Evolutionary conservation across 148 eudicot genomes (phyloP), one percentile per base, ranked within the genome.

Genomic region (Rhododendron molle): DNA sequence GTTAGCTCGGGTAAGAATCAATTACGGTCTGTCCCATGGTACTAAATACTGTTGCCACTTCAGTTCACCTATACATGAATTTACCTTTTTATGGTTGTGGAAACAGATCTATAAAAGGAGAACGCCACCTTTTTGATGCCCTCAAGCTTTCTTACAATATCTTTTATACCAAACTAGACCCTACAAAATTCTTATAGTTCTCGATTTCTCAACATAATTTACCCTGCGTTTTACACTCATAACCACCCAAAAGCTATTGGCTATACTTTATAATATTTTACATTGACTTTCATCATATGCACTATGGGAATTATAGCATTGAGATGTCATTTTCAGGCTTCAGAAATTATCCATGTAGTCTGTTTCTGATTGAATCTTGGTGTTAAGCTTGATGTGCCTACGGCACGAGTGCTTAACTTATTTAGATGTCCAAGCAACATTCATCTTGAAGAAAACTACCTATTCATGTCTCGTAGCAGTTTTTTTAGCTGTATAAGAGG

Each of bases 1-100:
- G 90, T 88, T 97, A 91, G 98, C 99, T 85, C 94, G 99, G 94
- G 99, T 97, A 93, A 92, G 93, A 72, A 76, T 85, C 67, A 15
- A 83, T 44, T 9, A n/a, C 72, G 20, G 72, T 62, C 8, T 73
- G 82, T 77, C 56, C 52, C 4, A 2, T 43, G 14, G 76, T 36
- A 67, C 50, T 13, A 49, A 34, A 54, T 54, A 38, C n/a, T 73
- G 44, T 46, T 14, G 14, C 16, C 81, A 46, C 54, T 44, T 78
- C 32, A 46, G 49, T 40, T 44, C 32, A 56, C 12, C 71, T 13
- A 32, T 32, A 16, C 65, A 34, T 23, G 23, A 81, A 50, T 13
- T 58, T 34, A 16, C n/a, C 23, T 38, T 81, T 34, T 34, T 34
- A 62, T 38, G 50, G 76, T 6, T 40, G 23, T 56, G 15, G 32